These are phyloP conservation scores for Phytophthora melonis DNA, from an alignment of 352 stramenopile species.

Conservation along the genomic window DNA sequence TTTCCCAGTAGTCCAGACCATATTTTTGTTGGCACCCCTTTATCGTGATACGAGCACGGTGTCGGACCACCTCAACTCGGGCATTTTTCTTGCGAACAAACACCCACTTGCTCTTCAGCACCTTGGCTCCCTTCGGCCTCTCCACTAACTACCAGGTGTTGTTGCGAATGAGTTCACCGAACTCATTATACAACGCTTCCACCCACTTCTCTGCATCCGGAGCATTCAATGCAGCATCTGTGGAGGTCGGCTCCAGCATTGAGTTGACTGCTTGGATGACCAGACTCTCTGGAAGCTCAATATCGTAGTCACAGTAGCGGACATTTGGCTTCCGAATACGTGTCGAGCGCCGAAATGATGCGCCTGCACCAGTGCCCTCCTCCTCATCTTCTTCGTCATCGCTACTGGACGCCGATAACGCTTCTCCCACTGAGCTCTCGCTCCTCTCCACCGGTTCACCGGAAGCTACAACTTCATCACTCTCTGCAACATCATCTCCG, in stretches of 20 bases:
- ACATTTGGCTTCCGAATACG: not conserved
- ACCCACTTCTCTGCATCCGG: not conserved
- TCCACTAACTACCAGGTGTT: conserved; percentile 1
- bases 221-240: not conserved
- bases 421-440: not conserved
- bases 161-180: not conserved
- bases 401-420: not conserved
- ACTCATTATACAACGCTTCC: conserved; percentile 3
- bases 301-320: not conserved
- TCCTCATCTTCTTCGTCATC: conserved; percentile 4
- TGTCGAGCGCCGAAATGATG: conserved; percentile 20
- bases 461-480: not conserved
- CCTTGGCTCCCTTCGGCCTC: not conserved
- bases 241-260: not conserved
- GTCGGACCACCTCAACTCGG: not conserved
- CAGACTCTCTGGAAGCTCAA: not conserved
- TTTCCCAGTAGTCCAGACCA: conserved; percentile 7
- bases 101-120: conserved; percentile 7
- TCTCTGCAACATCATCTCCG: not conserved
- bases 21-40: conserved; percentile 10
- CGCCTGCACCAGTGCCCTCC: not conserved
- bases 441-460: not conserved
- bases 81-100: conserved; percentile 6
- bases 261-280: not conserved
- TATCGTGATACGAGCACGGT: conserved; percentile 10